A percentile compares a stretch with the other conserved stretches of the same genome.
Evolutionary conservation across 2,329 filamentous ascomycete species (phyloP).

Genomic region (Fusarium kyushuense): DNA sequence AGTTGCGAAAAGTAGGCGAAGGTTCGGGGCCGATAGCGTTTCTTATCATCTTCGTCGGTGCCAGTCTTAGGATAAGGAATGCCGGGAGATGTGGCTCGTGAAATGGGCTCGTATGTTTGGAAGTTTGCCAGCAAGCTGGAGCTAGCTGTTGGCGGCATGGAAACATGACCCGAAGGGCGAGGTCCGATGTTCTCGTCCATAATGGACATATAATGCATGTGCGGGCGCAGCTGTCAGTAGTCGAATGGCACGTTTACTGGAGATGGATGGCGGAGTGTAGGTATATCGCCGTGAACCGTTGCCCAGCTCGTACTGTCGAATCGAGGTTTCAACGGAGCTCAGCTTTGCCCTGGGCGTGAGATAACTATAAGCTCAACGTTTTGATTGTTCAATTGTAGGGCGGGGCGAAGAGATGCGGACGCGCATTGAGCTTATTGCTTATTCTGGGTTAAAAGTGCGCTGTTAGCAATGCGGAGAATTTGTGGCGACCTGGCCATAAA

Average conservation of each 20-base stretch:
- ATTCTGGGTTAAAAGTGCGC: constrained; percentile 8
- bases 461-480: constrained; percentile 3
- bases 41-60: constrained; percentile 65
- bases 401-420: constrained; percentile 21
- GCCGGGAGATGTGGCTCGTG: constrained; percentile 87
- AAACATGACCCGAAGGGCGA: constrained; percentile 49
- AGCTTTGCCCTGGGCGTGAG: constrained; percentile 36
- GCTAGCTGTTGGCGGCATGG: constrained; percentile 50
- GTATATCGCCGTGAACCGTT: neutral
- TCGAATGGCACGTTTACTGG: neutral
- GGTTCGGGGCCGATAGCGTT: constrained; percentile 84
- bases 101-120: constrained; percentile 74
- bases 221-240: neutral
- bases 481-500: constrained; percentile 16
- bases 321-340: neutral
- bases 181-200: constrained; percentile 58
- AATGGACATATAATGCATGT: constrained; percentile 14
- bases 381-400: constrained; percentile 33
- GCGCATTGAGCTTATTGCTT: constrained; percentile 37
- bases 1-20: constrained; percentile 93
- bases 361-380: constrained; percentile 7
- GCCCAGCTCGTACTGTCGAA: neutral
- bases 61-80: constrained; percentile 64
- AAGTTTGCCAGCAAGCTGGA: constrained; percentile 55
- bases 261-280: neutral